phyloP scores from a whole-genome alignment of 75 land plant species.

The Pinus albicaulis region DNA sequence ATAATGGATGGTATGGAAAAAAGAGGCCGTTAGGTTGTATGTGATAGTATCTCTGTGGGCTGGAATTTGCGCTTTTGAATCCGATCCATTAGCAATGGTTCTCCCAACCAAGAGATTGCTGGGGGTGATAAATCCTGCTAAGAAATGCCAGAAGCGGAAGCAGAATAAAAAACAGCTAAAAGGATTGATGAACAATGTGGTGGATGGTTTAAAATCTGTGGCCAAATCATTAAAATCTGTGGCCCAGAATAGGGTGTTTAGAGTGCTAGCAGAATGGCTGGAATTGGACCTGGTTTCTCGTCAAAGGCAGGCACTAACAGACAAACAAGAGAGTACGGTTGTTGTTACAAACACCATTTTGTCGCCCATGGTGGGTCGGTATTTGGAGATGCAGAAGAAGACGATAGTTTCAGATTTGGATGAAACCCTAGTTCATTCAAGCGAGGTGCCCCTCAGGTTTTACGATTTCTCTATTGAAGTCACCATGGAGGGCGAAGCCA shows the following conservation, averaged over 20 bases:
- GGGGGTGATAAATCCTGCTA: too few relatives aligned
- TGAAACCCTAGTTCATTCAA: conserved; percentile 65
- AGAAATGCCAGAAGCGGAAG: not conserved
- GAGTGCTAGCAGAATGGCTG: not conserved
- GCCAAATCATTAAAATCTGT: not conserved
- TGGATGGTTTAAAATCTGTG: not conserved
- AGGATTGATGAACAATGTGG: not conserved
- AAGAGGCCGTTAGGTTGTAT: too few relatives aligned
- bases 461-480: conserved; percentile 56
- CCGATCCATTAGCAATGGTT: too few relatives aligned
- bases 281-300: not conserved
- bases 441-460: conserved; percentile 22
- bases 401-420: conserved; percentile 67
- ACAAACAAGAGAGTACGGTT: not conserved
- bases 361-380: not conserved
- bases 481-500: conserved; percentile 34
- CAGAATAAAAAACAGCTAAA: not conserved
- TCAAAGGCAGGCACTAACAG: not conserved
- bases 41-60: too few relatives aligned
- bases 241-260: not conserved
- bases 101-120: too few relatives aligned
- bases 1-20: too few relatives aligned
- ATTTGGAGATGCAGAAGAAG: conserved; percentile 5
- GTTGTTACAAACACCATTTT: not conserved
- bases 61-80: too few relatives aligned